A percentile compares a stretch with the other conserved stretches of the same genome.
phyloP scores from a whole-genome alignment of 2,329 filamentous ascomycete species.

The Rhytidhysteron rufulum region DNA sequence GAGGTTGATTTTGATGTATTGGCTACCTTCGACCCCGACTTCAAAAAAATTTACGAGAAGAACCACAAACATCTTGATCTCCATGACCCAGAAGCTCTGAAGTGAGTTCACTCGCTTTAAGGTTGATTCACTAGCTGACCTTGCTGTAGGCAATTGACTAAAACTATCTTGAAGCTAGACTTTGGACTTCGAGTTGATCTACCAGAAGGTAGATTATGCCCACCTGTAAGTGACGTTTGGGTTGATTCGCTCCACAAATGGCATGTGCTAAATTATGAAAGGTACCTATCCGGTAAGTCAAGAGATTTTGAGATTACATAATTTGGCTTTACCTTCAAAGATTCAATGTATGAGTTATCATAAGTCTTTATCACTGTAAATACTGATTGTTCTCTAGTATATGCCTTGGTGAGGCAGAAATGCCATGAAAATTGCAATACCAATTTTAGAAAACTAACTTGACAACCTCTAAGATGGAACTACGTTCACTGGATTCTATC shows the following conservation, averaged over 20 bases:
- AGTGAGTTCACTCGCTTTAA: conserved; percentile 47
- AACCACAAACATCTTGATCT: conserved; percentile 69
- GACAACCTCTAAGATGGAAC: no score
- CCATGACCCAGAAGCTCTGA: conserved; percentile 68
- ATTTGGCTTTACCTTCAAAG: background rate
- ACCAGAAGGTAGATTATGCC: conserved; percentile 77
- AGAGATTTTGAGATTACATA: conserved; percentile 1
- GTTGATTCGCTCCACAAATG: background rate
- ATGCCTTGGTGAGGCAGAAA: conserved; percentile 6
- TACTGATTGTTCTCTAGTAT: background rate
- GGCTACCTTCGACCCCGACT: conserved; percentile 56
- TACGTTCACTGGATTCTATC: conserved; percentile 88
- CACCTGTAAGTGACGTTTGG: conserved; percentile 57
- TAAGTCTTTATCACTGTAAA: background rate
- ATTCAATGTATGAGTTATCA: background rate
- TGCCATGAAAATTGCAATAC: no score
- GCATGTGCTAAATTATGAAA: conserved; percentile 12
- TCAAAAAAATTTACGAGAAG: conserved; percentile 48
- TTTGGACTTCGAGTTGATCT: conserved; percentile 70
- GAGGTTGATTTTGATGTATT: conserved; percentile 61
- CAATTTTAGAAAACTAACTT: no score
- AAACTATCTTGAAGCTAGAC: conserved; percentile 69
- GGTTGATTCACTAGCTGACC: background rate
- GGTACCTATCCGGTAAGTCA: conserved; percentile 44
- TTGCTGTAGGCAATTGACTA: conserved; percentile 61